Base-by-base conservation (phyloP, 257 asterid genomes). In the Lantana camara region DNA sequence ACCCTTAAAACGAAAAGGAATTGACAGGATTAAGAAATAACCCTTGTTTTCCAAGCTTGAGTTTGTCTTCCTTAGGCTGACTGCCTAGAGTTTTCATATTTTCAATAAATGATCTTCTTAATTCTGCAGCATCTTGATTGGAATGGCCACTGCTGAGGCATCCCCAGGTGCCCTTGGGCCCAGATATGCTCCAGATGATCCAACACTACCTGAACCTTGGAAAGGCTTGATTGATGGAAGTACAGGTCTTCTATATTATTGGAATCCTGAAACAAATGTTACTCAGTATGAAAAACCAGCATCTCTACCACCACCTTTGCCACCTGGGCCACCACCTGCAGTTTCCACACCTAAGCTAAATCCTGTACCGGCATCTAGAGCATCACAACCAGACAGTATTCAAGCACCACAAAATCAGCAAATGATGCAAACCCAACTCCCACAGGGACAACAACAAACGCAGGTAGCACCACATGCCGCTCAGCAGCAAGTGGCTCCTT, bases 221-320 rank as follows among this genome's bases (percentile, higher is more conserved):
- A 89, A 92, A 78, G 95, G 95, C 38, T 80, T 92, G 57, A 83
- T 92, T 64, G 98, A 92, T 72, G 95, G 95, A 72, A 83, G 81
- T 63, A 79, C 95, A 0, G 91, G 89, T 45, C 37, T 75, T 17
- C 29, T 87, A 60, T 92, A 92, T 72, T 92, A 82, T 67, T 92
- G 98, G 98, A 92, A 92, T 78, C 95, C 91, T 13, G 97, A 92
- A 77, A 92, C 97, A 8, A 85, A 82, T 66, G 84, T 83, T 57
- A 89, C 98, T 2, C 98, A 89, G 68, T 92, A 89, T 30, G 98
- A 92, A 66, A 87, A 79, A 66, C 97, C 97, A 3, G 27, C 82
- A 9, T 75, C 84, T 32, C 42, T 67, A 55, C 83, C 94, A 0
- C 91, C 97, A 23, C 91, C 97, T 19, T 72, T 87, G 75, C 92